Conservation (phyloP, 345 rosid species). For the Hibiscus syriacus region DNA sequence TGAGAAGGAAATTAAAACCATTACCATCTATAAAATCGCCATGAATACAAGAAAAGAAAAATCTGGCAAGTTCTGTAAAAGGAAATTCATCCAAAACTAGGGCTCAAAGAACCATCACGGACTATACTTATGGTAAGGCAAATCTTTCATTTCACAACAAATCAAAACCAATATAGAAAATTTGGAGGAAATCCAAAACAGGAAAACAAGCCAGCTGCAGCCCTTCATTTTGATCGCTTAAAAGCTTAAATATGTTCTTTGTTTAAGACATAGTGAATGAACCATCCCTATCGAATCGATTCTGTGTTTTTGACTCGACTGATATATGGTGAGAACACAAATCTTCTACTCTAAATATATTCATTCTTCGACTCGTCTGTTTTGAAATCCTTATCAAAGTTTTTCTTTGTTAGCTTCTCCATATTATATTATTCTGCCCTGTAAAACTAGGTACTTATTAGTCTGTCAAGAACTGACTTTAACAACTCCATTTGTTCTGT, state of each 20-base stretch:
- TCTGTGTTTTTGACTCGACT: background rate
- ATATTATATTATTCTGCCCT: too few species aligned
- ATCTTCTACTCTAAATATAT: background rate
- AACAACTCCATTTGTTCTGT: background rate
- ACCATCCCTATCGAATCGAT: background rate
- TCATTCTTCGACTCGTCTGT: too few species aligned
- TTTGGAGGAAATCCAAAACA: slow-evolving; percentile 7
- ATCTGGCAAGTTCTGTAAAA: background rate
- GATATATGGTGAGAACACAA: background rate
- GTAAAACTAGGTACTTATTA: background rate
- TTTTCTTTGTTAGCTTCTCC: too few species aligned
- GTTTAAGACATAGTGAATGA: background rate
- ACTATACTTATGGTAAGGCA: background rate
- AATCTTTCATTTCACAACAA: background rate
- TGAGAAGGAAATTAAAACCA: background rate
- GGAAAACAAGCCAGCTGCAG: background rate
- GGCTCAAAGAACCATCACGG: background rate
- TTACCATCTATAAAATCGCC: background rate
- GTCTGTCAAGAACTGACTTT: background rate
- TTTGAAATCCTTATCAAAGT: too few species aligned
- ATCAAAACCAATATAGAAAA: background rate
- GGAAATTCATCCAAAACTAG: background rate
- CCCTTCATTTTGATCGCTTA: background rate
- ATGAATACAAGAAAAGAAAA: too few species aligned
- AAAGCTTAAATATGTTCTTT: background rate